Percentiles rank a stretch among this genome's conserved stretches.
phyloP scores from a whole-genome alignment of 768 basidiomycete genomes.

The Agrocybe chaxingu region DNA sequence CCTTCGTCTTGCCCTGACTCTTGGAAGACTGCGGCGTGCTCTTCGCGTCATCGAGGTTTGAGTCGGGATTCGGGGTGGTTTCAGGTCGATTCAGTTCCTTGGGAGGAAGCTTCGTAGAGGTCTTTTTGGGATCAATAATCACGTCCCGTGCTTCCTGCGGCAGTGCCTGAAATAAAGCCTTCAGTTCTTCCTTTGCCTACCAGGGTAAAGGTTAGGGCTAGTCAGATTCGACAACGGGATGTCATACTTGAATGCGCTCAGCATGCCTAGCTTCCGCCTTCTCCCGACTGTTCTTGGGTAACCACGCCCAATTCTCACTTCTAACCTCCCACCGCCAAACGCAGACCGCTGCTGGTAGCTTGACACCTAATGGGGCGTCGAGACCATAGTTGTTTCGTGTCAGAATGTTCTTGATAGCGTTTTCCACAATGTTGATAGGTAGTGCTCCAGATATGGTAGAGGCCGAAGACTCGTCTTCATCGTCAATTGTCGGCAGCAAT shows the following conservation, averaged over 20 bases:
- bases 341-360: slow-evolving; percentile 59
- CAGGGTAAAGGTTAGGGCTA: neutral
- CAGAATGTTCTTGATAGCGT: slow-evolving; percentile 60
- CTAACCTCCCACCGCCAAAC: slow-evolving; percentile 89
- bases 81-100: slow-evolving; percentile 29
- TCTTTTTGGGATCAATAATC: slow-evolving; percentile 51
- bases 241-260: slow-evolving; percentile 61
- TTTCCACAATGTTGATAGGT: slow-evolving; percentile 56
- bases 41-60: slow-evolving; percentile 23
- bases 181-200: slow-evolving; percentile 61
- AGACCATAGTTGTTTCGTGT: slow-evolving; percentile 81
- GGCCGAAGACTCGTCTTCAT: slow-evolving; percentile 41
- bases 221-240: neutral
- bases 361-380: slow-evolving; percentile 47
- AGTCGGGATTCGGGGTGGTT: slow-evolving; percentile 18
- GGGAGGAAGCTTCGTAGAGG: slow-evolving; percentile 24
- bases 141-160: slow-evolving; percentile 52
- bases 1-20: slow-evolving; percentile 31
- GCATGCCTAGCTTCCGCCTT: slow-evolving; percentile 56
- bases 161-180: slow-evolving; percentile 51
- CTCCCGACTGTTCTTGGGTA: slow-evolving; percentile 64
- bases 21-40: slow-evolving; percentile 22
- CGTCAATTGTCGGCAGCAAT: slow-evolving; percentile 63
- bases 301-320: slow-evolving; percentile 51
- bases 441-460: slow-evolving; percentile 36